phyloP scores from a whole-genome alignment of 768 basidiomycete species.

The Tylopilus sp. region DNA sequence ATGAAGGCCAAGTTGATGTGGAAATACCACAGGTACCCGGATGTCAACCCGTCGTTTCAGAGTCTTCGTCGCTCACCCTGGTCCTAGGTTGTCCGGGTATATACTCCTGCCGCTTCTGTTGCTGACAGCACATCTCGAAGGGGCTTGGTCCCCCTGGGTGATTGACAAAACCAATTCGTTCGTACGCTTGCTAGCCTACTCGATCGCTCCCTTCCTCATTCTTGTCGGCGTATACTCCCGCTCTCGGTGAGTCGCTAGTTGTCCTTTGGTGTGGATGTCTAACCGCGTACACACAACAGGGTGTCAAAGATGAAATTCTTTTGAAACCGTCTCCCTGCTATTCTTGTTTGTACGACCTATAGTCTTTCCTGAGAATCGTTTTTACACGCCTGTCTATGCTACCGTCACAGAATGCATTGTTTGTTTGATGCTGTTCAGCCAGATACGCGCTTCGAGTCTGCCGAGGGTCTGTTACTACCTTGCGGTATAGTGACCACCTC shows the following conservation, averaged over 20 bases:
- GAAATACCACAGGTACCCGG: constrained; percentile 87
- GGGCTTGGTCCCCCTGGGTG: constrained; percentile 65
- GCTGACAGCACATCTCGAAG: constrained; percentile 65
- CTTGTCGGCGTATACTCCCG: constrained; percentile 44
- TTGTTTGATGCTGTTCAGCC: constrained; percentile 8
- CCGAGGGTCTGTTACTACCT: constrained; percentile 1
- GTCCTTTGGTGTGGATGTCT: no score
- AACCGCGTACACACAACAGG: constrained; percentile 31
- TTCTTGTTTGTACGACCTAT: not conserved
- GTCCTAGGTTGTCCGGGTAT: constrained; percentile 67
- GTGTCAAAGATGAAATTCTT: constrained; percentile 64
- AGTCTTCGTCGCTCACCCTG: not conserved
- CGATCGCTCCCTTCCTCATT: constrained; percentile 49
- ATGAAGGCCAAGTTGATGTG: constrained; percentile 69
- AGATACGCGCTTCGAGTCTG: constrained; percentile 13
- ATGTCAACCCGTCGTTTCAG: constrained; percentile 4
- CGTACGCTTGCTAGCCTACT: constrained; percentile 49
- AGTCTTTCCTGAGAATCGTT: not conserved
- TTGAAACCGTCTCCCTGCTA: constrained; percentile 13
- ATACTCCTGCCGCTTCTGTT: constrained; percentile 58
- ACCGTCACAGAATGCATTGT: not conserved
- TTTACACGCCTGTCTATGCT: constrained; percentile 1
- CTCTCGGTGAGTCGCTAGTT: constrained; percentile 54
- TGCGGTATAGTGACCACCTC: constrained; percentile 55
- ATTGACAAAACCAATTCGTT: constrained; percentile 32